Evolutionary conservation across 352 stramenopile genomes (phyloP).

Genomic region (Pythium insidiosum): DNA sequence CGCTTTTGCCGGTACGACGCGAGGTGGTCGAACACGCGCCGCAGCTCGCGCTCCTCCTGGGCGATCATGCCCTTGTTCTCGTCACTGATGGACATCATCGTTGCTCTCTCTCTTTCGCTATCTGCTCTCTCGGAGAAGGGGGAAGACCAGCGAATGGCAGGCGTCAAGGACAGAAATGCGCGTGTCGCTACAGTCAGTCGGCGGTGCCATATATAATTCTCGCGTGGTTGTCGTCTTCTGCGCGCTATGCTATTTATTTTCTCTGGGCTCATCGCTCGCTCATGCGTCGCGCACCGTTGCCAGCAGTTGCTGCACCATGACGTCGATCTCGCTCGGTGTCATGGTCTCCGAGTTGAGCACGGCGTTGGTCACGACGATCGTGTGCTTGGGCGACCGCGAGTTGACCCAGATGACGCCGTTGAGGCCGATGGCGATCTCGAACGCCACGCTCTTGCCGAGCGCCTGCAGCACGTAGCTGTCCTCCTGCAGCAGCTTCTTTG

Average conservation of each 20-base stretch:
- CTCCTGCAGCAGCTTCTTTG: conserved; percentile 64
- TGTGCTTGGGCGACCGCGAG: conserved; percentile 73
- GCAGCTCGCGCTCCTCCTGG: conserved; percentile 93
- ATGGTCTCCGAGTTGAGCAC: conserved; percentile 85
- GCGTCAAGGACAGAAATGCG: too few relatives aligned
- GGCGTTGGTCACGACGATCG: conserved; percentile 81
- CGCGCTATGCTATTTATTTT: too few relatives aligned
- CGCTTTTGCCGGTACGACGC: conserved; percentile 89
- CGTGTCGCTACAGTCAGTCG: too few relatives aligned
- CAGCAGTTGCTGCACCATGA: conserved; percentile 73
- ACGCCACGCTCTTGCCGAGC: conserved; percentile 79
- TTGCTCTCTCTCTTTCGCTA: too few relatives aligned
- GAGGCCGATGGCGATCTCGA: conserved; percentile 93
- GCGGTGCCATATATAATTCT: too few relatives aligned
- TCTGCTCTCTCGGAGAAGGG: too few relatives aligned
- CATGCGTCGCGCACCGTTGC: too few relatives aligned
- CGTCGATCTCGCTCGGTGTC: conserved; percentile 67
- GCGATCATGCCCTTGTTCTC: conserved; percentile 86
- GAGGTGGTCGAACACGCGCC: conserved; percentile 91
- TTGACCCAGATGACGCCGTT: conserved; percentile 97
- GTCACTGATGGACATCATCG: conserved; percentile 68
- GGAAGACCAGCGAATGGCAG: too few relatives aligned
- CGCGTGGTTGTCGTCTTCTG: too few relatives aligned
- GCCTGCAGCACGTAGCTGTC: conserved; percentile 78
- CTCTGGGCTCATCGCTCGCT: too few relatives aligned